Conservation (phyloP, 352 stramenopile genomes). For the Phytophthora rubi region DNA sequence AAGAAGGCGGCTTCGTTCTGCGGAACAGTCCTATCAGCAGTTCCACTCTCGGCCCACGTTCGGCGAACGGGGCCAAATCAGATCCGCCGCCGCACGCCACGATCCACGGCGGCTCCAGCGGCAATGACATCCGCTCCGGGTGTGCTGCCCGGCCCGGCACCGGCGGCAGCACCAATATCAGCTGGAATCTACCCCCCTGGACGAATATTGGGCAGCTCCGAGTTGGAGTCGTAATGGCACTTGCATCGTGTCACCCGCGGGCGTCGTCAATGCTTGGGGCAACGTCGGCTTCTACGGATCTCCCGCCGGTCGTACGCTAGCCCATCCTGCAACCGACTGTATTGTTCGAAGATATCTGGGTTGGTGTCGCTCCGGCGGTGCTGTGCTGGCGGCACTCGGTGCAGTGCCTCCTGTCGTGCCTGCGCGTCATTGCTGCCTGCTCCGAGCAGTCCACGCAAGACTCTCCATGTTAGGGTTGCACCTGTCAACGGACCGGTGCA, state of each 20-base stretch:
- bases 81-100: neutral
- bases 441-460: slow-evolving; percentile 11
- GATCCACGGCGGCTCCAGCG: neutral
- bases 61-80: neutral
- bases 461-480: slow-evolving; percentile 22
- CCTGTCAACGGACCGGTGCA: slow-evolving; percentile 19
- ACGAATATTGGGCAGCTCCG: slow-evolving; percentile 5
- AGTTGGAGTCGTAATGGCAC: neutral
- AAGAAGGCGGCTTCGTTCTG: slow-evolving; percentile 3
- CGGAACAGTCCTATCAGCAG: neutral
- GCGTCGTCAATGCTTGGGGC: slow-evolving; percentile 2
- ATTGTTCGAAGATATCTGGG: slow-evolving; percentile 36
- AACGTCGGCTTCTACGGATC: neutral
- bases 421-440: neutral
- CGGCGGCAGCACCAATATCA: too few species aligned
- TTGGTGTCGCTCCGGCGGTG: neutral
- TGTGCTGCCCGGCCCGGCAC: neutral
- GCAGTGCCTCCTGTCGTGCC: neutral
- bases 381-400: neutral
- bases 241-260: neutral
- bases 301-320: slow-evolving; percentile 16
- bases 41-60: neutral
- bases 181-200: slow-evolving; percentile 8
- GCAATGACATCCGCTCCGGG: neutral
- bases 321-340: slow-evolving; percentile 21